Evolutionary conservation across 257 asterid genomes (phyloP), one percentile per base, ranked within the genome.

Genomic region (Salvia rosmarinus): DNA sequence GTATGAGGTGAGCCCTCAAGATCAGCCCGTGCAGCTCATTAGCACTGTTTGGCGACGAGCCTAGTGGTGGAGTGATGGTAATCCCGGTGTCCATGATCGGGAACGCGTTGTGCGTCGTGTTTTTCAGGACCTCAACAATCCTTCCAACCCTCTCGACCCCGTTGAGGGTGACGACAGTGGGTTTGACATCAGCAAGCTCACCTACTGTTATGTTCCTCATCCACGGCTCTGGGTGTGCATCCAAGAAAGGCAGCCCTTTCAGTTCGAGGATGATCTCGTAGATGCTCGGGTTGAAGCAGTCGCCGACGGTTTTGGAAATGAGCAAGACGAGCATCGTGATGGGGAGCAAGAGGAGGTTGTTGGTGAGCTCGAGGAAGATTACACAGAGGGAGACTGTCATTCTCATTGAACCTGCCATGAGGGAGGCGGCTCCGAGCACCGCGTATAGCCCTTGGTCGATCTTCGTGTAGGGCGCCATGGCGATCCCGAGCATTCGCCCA

Each of bases 371-470:
- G 9, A 93, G 95, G 72, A 93, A 93, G 81, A 93, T 93, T 50
- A 90, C 96, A 57, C 98, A 93, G 4, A 90, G 85, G n/a, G 97
- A 93, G 58, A 93, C 97, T 0, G 95, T 93, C 97, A 90, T 90
- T 75, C 98, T 87, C 98, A 92, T 92, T 9, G 98, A 92, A 79
- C 97, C 98, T 30, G 97, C 93, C 98, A 92, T 90, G 51, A 88
- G 89, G n/a, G 98, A 82, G 9, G 96, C 98, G 30, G 97, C 96
- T 42, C 98, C 98, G 21, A 92, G 92, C 61, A 92, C 97, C 0
- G 95, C 92, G 25, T 87, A 92, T 2, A 90, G 83, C 57, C 97
- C 90, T 43, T 82, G 97, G 75, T 92, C 97, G 34, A 88, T 84
- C 19, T 84, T 80, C 32, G 98, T 85, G 86, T 88, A 92, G n/a